These are phyloP conservation scores for Pichia eremophila DNA, from an alignment of 805 yeast genomes.

Conservation along the genomic window DNA sequence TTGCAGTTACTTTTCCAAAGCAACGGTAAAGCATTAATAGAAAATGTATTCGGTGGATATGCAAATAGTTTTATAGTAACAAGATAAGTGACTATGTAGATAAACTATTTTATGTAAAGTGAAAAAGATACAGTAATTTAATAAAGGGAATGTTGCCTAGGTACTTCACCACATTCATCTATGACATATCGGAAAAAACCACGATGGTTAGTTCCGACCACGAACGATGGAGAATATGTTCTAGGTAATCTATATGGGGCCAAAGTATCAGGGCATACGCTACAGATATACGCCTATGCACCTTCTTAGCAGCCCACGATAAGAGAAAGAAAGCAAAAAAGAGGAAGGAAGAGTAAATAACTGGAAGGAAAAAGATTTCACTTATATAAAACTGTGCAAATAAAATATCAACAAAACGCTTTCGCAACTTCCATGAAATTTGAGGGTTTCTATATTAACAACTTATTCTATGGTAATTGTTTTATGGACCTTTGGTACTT, in stretches of 20 bases:
- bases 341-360: neutral
- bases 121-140: neutral
- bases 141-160: conserved; percentile 46
- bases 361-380: neutral
- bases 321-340: neutral
- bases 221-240: conserved; percentile 80
- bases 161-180: conserved; percentile 78
- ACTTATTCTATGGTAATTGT: no score
- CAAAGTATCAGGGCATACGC: conserved; percentile 36
- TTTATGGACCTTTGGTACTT: no score
- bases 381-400: no score
- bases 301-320: conserved; percentile 8
- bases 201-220: conserved; percentile 8
- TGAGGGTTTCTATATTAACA: no score
- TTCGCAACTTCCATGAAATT: no score
- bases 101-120: no score
- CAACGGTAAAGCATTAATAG: conserved; percentile 17
- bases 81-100: no score
- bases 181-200: conserved; percentile 22
- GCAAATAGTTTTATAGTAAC: conserved; percentile 54
- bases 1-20: conserved; percentile 13
- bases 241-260: conserved; percentile 56
- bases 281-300: conserved; percentile 5
- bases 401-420: no score
- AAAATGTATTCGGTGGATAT: conserved; percentile 46